Conservation (phyloP, 1,284 basidiomycete species). For the Cystobasidium pallidum region DNA sequence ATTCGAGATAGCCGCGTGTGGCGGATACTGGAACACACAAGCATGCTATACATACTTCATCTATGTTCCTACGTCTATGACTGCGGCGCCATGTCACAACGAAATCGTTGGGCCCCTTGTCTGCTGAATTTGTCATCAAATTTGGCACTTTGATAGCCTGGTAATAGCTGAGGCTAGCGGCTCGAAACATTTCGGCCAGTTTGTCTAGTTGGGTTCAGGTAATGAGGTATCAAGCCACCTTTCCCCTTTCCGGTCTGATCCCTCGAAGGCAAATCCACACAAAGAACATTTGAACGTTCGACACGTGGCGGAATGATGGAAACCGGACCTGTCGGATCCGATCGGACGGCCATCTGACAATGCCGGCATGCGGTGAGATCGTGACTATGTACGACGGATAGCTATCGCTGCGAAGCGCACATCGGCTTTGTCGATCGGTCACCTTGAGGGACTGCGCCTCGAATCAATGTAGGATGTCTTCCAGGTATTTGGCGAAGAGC, state of each 20-base stretch:
- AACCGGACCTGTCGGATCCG: conserved; percentile 3
- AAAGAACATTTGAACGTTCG: too few species aligned
- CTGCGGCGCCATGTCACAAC: not conserved
- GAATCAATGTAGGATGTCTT: conserved; percentile 27
- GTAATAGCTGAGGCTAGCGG: conserved; percentile 19
- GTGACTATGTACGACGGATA: too few species aligned
- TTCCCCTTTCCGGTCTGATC: not conserved
- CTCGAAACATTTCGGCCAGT: not conserved
- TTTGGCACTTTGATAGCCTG: conserved; percentile 13
- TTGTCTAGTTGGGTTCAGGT: not conserved
- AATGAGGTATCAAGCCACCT: too few species aligned
- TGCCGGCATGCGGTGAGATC: too few species aligned
- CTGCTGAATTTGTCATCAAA: not conserved
- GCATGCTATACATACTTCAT: not conserved
- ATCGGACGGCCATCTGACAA: not conserved
- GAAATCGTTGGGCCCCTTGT: not conserved
- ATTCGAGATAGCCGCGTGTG: not conserved
- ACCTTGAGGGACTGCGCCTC: not conserved
- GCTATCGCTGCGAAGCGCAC: conserved; percentile 2
- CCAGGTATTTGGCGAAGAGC: conserved; percentile 77
- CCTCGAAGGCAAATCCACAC: too few species aligned
- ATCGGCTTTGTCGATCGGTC: not conserved
- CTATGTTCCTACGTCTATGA: too few species aligned
- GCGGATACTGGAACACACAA: too few species aligned
- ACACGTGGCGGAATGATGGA: not conserved